These are phyloP conservation scores for Aspergillus fischeri DNA, from an alignment of 2,329 filamentous ascomycete species.

Conservation along the genomic window DNA sequence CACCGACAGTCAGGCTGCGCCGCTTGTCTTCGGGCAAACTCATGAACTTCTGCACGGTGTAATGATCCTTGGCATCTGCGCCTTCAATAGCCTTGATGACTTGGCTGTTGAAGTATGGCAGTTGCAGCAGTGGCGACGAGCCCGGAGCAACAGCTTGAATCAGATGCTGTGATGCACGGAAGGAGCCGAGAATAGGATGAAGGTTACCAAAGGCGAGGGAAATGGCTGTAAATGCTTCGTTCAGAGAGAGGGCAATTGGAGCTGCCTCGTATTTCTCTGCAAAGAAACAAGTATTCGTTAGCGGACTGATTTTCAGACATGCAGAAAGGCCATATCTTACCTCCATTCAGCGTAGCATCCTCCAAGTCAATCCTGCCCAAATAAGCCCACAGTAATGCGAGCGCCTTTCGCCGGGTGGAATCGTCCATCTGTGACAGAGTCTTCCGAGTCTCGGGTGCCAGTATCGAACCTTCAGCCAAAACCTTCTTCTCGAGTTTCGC, in stretches of 20 bases:
- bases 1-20: slow-evolving; percentile 65
- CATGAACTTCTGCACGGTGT: slow-evolving; percentile 87
- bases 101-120: slow-evolving; percentile 75
- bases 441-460: slow-evolving; percentile 70
- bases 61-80: slow-evolving; percentile 65
- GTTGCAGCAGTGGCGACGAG: slow-evolving; percentile 82
- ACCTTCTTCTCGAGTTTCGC: slow-evolving; percentile 80
- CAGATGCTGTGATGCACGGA: slow-evolving; percentile 76
- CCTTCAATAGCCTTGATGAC: slow-evolving; percentile 47
- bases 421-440: slow-evolving; percentile 77
- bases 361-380: slow-evolving; percentile 82
- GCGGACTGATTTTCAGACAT: not conserved
- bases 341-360: slow-evolving; percentile 69
- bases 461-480: slow-evolving; percentile 57
- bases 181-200: slow-evolving; percentile 74
- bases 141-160: slow-evolving; percentile 84
- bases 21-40: slow-evolving; percentile 70
- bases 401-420: slow-evolving; percentile 74
- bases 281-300: slow-evolving; percentile 13
- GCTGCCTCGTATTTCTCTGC: slow-evolving; percentile 81
- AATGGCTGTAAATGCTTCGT: slow-evolving; percentile 82
- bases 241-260: slow-evolving; percentile 78
- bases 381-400: slow-evolving; percentile 92
- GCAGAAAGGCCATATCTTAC: slow-evolving; percentile 21
- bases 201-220: slow-evolving; percentile 83